Conservation (phyloP, 2,329 filamentous ascomycete genomes). For the Cytospora paraplurivora region DNA sequence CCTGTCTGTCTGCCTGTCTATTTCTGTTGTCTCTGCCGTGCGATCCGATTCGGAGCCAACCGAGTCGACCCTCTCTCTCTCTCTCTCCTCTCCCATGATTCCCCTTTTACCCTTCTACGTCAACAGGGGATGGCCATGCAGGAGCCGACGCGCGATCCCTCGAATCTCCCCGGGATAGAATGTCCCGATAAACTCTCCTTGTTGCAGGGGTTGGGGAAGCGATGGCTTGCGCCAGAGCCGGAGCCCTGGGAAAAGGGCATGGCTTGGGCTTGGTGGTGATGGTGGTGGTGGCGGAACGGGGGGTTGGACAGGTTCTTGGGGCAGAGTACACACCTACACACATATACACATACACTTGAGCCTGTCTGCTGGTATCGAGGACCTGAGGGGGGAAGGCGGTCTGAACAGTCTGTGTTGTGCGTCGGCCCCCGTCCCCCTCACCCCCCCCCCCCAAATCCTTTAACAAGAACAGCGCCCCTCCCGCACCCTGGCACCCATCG, state of each 20-base stretch:
- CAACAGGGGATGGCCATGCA: not conserved
- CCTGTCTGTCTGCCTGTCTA: too few relatives aligned
- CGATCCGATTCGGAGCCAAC: not conserved
- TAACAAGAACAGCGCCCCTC: not conserved
- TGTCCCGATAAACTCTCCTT: slow-evolving; percentile 18
- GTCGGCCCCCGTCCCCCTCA: too few relatives aligned
- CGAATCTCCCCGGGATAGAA: too few relatives aligned
- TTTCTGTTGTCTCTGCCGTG: slow-evolving; percentile 12
- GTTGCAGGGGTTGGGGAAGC: not conserved
- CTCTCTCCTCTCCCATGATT: too few relatives aligned
- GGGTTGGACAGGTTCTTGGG: too few relatives aligned
- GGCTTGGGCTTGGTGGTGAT: too few relatives aligned
- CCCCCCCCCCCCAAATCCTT: too few relatives aligned
- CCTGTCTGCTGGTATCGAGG: not conserved
- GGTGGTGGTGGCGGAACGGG: too few relatives aligned
- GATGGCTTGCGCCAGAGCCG: slow-evolving; percentile 21
- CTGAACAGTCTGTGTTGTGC: not conserved
- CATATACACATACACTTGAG: too few relatives aligned
- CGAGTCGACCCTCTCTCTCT: not conserved
- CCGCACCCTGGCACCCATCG: slow-evolving; percentile 1
- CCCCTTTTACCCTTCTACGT: too few relatives aligned
- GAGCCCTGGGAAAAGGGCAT: slow-evolving; percentile 12
- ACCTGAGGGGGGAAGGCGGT: not conserved
- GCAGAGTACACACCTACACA: too few relatives aligned
- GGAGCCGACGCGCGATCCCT: not conserved